Base-by-base conservation (phyloP, 2,329 filamentous ascomycete species). In the Scedosporium minutisporum region DNA sequence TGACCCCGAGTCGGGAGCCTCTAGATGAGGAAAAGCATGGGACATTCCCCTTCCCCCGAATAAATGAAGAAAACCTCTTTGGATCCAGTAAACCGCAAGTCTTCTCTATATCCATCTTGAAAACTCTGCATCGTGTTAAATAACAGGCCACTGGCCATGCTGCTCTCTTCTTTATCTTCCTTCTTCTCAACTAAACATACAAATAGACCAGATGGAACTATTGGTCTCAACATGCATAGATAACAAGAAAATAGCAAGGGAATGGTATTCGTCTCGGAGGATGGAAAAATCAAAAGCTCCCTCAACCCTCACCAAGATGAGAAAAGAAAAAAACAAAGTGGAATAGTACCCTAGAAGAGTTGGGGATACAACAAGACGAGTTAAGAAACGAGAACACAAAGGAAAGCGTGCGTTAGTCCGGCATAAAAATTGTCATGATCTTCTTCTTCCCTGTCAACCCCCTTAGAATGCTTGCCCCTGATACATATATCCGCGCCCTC, bases 391-490 rank as follows among this genome's bases (percentile, higher is more conserved):
- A 48, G n/a, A 48, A 21, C 6, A 48, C 44, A 21, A 48, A 48
- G 6, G 18, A 48, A 21, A 48, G 14, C 16, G 21, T 48, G 21
- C 44, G 44, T 48, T 48, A n/a, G 44, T n/a, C n/a, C 14, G 44
- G 44, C 44, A 48, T 48, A 48, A 48, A 21, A 4, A 18, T 48
- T 21, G 18, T 48, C 44, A 48, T 18, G 16, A 21, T 57, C 48
- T 18, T 9, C n/a, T 33, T 61, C 33, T 18, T 41, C n/a, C 51
- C 59, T 44, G 25, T 33, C 3, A 23, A 14, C 23, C 6, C 25
- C 9, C 42, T 55, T 61, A 66, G 59, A 67, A 67, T 6, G 64
- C 51, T 23, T 57, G 38, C 12, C 60, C 60, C 33, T 62, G 51
- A 42, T 62, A 41, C 21, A 48, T 21, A 21, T 18, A 38, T 38